Evolutionary conservation across 2,329 filamentous ascomycete species (phyloP).

Genomic region (Triangularia setosa): DNA sequence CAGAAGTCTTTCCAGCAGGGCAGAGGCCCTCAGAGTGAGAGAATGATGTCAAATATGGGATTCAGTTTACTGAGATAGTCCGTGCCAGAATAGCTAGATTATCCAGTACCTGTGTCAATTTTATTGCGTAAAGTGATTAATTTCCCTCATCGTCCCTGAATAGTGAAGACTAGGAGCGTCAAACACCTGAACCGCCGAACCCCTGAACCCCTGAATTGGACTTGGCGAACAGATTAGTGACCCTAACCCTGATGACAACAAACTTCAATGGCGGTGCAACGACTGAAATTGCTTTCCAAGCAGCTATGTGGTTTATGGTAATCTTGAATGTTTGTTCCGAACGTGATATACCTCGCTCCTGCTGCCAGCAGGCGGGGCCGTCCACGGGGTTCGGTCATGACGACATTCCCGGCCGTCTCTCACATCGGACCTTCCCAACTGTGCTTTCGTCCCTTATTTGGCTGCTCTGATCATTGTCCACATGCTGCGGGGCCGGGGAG

Average conservation of each 20-base stretch:
- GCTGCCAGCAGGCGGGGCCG: neutral
- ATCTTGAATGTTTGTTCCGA: neutral
- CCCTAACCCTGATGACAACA: neutral
- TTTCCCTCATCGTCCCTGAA: too few species aligned
- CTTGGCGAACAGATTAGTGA: neutral
- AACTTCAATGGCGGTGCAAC: too few species aligned
- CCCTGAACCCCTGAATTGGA: neutral
- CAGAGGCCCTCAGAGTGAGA: too few species aligned
- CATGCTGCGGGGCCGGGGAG: neutral
- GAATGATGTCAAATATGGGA: too few species aligned
- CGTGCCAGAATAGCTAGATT: too few species aligned
- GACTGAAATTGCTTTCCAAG: too few species aligned
- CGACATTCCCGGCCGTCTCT: neutral
- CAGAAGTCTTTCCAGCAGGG: too few species aligned
- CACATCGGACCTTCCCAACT: neutral
- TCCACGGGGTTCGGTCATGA: neutral
- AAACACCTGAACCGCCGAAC: too few species aligned
- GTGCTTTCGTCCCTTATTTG: neutral
- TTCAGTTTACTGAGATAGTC: too few species aligned
- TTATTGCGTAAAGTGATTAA: too few species aligned
- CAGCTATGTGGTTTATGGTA: neutral
- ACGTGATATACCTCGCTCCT: neutral
- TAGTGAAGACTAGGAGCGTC: too few species aligned
- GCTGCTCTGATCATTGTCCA: neutral
- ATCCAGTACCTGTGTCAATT: too few species aligned